These are phyloP conservation scores for Chenopodium suecicum DNA, from an alignment of 148 eudicot genomes.

Conservation along the genomic window DNA sequence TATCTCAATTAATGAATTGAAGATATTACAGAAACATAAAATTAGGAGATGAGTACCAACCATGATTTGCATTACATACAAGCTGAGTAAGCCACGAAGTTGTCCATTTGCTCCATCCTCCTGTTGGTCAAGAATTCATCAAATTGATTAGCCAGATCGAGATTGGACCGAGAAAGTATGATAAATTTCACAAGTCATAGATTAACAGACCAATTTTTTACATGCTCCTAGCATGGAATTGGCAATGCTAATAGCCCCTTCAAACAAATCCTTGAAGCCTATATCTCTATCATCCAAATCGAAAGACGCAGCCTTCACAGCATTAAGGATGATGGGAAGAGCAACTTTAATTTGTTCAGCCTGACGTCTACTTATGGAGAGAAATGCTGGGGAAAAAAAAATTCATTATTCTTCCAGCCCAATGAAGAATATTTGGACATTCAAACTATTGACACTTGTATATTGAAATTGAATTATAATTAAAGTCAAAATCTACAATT, in stretches of 20 bases:
- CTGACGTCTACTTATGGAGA: constrained; percentile 62
- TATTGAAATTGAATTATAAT: background rate
- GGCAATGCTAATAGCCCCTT: constrained; percentile 55
- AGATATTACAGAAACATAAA: constrained; percentile 8
- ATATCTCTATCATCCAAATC: constrained; percentile 52
- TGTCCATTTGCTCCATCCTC: constrained; percentile 53
- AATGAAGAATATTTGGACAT: background rate
- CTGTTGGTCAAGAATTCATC: constrained; percentile 36
- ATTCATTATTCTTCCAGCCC: constrained; percentile 4
- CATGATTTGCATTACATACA: constrained; percentile 72
- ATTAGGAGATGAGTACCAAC: constrained; percentile 35
- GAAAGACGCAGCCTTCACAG: constrained; percentile 46
- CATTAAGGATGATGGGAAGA: constrained; percentile 64
- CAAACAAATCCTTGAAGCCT: constrained; percentile 47
- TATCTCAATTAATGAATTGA: background rate
- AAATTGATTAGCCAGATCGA: constrained; percentile 15
- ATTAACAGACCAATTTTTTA: constrained; percentile 66
- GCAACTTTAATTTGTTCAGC: constrained; percentile 73
- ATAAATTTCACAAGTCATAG: background rate
- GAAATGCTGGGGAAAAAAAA: constrained; percentile 43
- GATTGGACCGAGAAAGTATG: constrained; percentile 4
- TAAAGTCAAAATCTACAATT: background rate
- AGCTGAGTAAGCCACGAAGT: constrained; percentile 64
- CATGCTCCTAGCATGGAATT: constrained; percentile 55
- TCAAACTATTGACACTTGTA: background rate